Evolutionary conservation across 2,329 filamentous ascomycete species (phyloP).

Genomic region (Ophiostoma angusticollis): DNA sequence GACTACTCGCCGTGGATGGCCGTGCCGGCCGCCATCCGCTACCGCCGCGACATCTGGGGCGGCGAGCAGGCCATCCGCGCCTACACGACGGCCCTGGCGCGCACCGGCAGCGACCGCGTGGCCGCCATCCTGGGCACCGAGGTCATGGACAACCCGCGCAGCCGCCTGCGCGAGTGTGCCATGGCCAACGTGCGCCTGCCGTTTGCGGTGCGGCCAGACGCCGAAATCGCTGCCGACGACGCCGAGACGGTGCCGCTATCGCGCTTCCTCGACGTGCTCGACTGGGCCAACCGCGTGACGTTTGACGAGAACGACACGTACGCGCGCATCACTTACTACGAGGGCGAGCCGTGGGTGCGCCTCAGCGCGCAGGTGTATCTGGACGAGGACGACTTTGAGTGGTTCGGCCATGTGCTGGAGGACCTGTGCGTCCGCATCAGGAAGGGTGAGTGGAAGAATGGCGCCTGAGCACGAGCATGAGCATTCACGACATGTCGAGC

Average conservation of each 20-base stretch:
- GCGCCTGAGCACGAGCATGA: too few species aligned
- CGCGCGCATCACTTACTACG: constrained; percentile 42
- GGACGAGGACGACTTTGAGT: constrained; percentile 51
- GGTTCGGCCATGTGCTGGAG: constrained; percentile 38
- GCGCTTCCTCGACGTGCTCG: constrained; percentile 20
- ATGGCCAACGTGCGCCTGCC: constrained; percentile 55
- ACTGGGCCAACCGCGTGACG: constrained; percentile 26
- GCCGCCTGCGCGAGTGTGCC: constrained; percentile 41
- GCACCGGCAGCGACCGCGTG: constrained; percentile 40
- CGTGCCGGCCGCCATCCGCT: constrained; percentile 48
- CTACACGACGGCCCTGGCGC: constrained; percentile 44
- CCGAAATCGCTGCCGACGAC: constrained; percentile 1
- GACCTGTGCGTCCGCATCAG: constrained; percentile 12
- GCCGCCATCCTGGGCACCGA: constrained; percentile 48
- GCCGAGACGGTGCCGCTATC: constrained; percentile 10
- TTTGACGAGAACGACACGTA: constrained; percentile 40
- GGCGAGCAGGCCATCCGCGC: constrained; percentile 50
- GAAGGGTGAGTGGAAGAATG: constrained; percentile 11
- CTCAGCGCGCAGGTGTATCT: constrained; percentile 57
- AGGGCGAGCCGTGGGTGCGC: constrained; percentile 44
- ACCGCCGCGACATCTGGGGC: constrained; percentile 46
- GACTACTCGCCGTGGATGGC: constrained; percentile 53
- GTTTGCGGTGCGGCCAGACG: constrained; percentile 12
- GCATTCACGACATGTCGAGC: too few species aligned
- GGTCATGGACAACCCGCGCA: constrained; percentile 42